Evolutionary conservation across 768 basidiomycete genomes (phyloP), one percentile per base, ranked within the genome.

Genomic region (Panaeolus cyanescens): DNA sequence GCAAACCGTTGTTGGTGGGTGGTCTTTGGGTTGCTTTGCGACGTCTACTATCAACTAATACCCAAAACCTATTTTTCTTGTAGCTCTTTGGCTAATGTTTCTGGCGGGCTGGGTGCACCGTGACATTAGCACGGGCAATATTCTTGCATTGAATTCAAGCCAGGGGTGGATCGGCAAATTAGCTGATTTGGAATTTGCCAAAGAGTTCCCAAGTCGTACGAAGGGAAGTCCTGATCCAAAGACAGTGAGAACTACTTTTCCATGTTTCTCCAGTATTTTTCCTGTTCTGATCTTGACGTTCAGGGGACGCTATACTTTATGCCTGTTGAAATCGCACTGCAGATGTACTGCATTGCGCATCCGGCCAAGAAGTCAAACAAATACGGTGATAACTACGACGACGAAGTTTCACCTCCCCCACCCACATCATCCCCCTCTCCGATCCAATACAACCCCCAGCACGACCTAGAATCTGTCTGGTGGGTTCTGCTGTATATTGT

Each of bases 21-120:
- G 30, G 13, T 33, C 42, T 42, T 58, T n/a, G n/a, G n/a, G n/a
- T n/a, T n/a, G n/a, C n/a, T n/a, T n/a, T n/a, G n/a, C n/a, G n/a
- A n/a, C n/a, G 33, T 58, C n/a, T 58, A 58, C 56, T 58, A 42
- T 57, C 37, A 40, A 58, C 45, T 33, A 32, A 40, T 42, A 58
- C 33, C 37, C 39, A 32, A 58, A 37, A 37, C 56, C 45, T 32
- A 37, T 57, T 17, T 37, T 32, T 53, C 60, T 22, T 54, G 12
- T 53, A 66, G 65, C 65, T 3, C 65, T 66, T 32, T 58, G 62
- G 32, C 28, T 64, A n/a, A 32, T 66, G 57, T 60, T 56, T 32
- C 59, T 60, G 40, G 63, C 65, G 7, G 63, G 65, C 10, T 66
- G 65, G 65, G 63, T 66, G 22, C 65, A 66, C 50, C 45, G 65